These are phyloP conservation scores for Peterozyma toletana DNA, from an alignment of 805 yeast species.

Conservation along the genomic window DNA sequence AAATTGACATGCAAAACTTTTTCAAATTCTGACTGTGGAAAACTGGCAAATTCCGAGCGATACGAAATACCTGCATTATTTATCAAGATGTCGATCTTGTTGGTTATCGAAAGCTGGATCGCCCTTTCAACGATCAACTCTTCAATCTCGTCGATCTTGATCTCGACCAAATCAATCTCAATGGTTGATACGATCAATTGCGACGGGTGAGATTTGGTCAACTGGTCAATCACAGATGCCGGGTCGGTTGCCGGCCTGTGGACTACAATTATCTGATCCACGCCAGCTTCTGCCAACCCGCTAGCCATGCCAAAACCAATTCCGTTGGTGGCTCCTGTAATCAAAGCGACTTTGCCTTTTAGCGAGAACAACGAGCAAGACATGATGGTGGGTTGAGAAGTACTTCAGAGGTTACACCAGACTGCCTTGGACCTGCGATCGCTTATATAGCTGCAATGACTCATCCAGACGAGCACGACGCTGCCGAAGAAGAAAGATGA, in stretches of 20 bases:
- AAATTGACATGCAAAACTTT: conserved; percentile 33
- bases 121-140: conserved; percentile 22
- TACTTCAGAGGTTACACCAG: too few relatives aligned
- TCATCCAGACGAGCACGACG: too few relatives aligned
- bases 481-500: too few relatives aligned
- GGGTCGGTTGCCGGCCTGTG: conserved; percentile 28
- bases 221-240: conserved; percentile 16
- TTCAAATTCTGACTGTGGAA: conserved; percentile 29
- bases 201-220: conserved; percentile 17
- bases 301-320: conserved; percentile 47
- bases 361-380: conserved; percentile 27
- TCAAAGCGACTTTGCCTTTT: conserved; percentile 31
- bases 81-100: conserved; percentile 22
- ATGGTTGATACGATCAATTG: conserved; percentile 16
- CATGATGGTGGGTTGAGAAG: conserved; percentile 5
- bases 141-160: conserved; percentile 21
- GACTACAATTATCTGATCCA: conserved; percentile 28
- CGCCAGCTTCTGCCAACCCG: conserved; percentile 46
- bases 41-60: conserved; percentile 24
- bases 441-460: too few relatives aligned
- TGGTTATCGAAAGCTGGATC: conserved; percentile 19
- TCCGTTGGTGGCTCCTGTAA: conserved; percentile 54
- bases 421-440: too few relatives aligned
- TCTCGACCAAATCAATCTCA: conserved; percentile 18
- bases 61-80: conserved; percentile 29